Evolutionary conservation across 805 yeast genomes (phyloP), one percentile per base, ranked within the genome.

Genomic region (Wickerhamiella australiensis): DNA sequence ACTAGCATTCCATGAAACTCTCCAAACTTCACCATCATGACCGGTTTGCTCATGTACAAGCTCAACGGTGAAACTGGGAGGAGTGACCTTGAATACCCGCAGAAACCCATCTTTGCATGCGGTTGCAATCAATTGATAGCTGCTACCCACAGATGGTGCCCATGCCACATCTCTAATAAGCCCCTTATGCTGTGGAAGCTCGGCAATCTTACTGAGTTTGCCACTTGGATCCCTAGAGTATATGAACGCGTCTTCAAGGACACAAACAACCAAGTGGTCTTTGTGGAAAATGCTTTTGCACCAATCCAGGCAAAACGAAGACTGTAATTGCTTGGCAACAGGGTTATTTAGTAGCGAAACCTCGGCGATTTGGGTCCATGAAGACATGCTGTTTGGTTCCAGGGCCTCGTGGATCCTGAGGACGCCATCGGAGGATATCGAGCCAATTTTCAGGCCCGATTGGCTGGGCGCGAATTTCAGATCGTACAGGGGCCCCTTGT

Each of bases 61-160:
- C 53, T 79, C 84, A 12, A 84, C 75, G 31, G 71, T 68, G 46
- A 73, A 53, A 4, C 17, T n/a, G 17, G 27, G 27, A 15, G 45
- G 50, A 12, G 44, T 42, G 21, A 87, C 70, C 63, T 83, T 85
- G 71, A 81, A 90, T 2, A 92, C 80, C 48, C 97, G 75, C 9
- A 92, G 87, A 59, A 72, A 78, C 1, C 97, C 98, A 63, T 92
- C 99, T 63, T 87, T 87, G 62, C 95, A 87, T 4, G 94, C 97
- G 0, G 97, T 90, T 0, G 99, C 97, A 40, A 92, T 72, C 44
- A 88, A 68, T 58, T 90, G 95, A 62, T 78, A 85, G 54, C 81
- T 78, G 56, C 95, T 71, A 2, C 97, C 97, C 82, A 88, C 85
- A 0, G 94, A 78, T 2, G 97, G 96, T 0, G 97, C 97, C 98